Base-by-base conservation (phyloP, 192 early-diverging fungal species). In the Oehlia diaphana region DNA sequence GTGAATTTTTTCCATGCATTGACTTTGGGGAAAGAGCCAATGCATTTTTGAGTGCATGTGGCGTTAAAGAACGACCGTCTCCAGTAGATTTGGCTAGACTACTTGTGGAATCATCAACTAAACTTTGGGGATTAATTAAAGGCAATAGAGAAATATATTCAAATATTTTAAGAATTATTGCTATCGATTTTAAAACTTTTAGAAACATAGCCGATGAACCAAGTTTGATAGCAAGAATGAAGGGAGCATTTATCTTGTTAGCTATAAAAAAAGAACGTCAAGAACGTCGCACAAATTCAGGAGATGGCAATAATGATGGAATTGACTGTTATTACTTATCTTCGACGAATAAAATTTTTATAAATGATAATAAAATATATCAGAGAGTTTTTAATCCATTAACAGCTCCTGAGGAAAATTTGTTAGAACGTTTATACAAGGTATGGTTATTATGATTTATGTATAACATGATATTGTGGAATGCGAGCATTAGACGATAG, bases 51-150 rank as follows among this genome's bases (percentile, higher is more conserved):
- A 89, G 90, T 28, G 86, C 88, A 2, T 97, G 96, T 78, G 96
- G 96, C 66, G 93, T 96, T 16, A 92, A 92, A 72, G 90, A 93
- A 35, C 91, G 94, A 69, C 96, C 96, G 0, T 89, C 92, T 0
- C 90, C 93, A 3, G 58, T 89, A 16, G 96, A 97, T 63, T 77
- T 96, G 37, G 89, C 95, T 0, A 78, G 86, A 14, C 83, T 90
- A 67, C 81, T 97, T 16, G 89, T 94, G 0, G 85, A 87, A 2
- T 82, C 88, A 2, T 91, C 93, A 6, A 68, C 83, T 1, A 50
- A 86, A 28, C 91, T 94, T 83, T 84, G 92, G 79, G 85, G 87
- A 47, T 84, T 86, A 19, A 85, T 88, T 0, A 47, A 2, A 47
- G 10, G 83, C 5, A 63, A 84, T 37, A 88, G 87, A 50, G 91